A percentile compares a stretch with the other conserved stretches of the same genome.
These are phyloP conservation scores for Aleurites moluccanus DNA, from an alignment of 441 rosid genomes.

Conservation along the genomic window DNA sequence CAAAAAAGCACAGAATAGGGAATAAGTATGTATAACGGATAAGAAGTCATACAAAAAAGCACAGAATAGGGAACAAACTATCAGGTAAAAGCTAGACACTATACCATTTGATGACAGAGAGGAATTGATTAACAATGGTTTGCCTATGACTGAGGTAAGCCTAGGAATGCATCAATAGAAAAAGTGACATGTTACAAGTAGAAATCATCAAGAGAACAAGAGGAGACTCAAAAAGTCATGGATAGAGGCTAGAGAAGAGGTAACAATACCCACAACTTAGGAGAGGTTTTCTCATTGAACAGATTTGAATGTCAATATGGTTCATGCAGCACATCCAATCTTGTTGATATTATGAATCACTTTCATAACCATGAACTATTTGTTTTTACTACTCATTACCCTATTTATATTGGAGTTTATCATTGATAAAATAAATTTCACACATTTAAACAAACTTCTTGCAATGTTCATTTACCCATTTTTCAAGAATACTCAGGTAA, in stretches of 20 bases:
- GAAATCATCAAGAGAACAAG: neutral
- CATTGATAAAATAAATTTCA: neutral
- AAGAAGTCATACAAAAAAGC: no score
- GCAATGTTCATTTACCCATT: neutral
- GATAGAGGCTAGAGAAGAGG: neutral
- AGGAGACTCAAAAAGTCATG: neutral
- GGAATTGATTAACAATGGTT: neutral
- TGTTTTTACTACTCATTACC: neutral
- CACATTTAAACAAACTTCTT: neutral
- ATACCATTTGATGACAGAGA: neutral
- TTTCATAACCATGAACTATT: neutral
- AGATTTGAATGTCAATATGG: neutral
- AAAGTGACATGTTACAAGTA: constrained; percentile 1
- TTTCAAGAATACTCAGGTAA: neutral
- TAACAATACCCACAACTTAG: neutral
- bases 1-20: constrained; percentile 7
- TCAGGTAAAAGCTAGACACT: neutral
- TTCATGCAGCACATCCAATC: neutral
- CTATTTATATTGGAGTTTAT: neutral
- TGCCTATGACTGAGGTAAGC: neutral
- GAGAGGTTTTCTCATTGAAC: neutral
- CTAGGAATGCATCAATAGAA: neutral
- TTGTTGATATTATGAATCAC: neutral
- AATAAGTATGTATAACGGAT: no score
- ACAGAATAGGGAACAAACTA: neutral